These are phyloP conservation scores for Arabis alpina DNA, from an alignment of 345 rosid genomes.

Conservation along the genomic window DNA sequence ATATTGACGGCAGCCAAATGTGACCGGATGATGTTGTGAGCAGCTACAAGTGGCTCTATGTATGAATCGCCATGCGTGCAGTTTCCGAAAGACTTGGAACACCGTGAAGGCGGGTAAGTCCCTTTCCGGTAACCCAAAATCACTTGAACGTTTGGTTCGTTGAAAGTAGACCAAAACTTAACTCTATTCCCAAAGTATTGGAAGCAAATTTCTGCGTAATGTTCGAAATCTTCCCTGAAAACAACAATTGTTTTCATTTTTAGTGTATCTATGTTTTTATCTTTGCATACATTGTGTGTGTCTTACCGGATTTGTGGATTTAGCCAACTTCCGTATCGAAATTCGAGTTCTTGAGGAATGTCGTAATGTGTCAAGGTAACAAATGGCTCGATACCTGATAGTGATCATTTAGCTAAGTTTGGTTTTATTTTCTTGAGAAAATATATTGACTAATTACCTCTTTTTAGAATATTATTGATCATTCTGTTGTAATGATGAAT, in stretches of 20 bases:
- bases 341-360: constrained; percentile 75
- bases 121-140: constrained; percentile 58
- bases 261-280: too few relatives aligned
- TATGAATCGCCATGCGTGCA: constrained; percentile 57
- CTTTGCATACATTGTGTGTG: neutral
- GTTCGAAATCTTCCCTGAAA: constrained; percentile 64
- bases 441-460: constrained; percentile 40
- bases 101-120: constrained; percentile 61
- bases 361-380: constrained; percentile 75
- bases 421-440: neutral
- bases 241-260: neutral
- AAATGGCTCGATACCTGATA: constrained; percentile 75
- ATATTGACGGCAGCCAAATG: constrained; percentile 58
- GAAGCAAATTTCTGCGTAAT: constrained; percentile 63
- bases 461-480: constrained; percentile 52
- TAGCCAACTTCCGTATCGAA: constrained; percentile 75
- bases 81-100: constrained; percentile 61
- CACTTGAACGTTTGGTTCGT: constrained; percentile 64
- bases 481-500: constrained; percentile 60
- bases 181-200: constrained; percentile 60
- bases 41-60: constrained; percentile 58
- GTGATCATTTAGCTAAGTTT: constrained; percentile 5
- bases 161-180: constrained; percentile 65
- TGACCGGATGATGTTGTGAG: constrained; percentile 69
- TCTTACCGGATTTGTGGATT: constrained; percentile 59